Conservation (phyloP, 257 asterid species). For the Leptodermis oblonga region DNA sequence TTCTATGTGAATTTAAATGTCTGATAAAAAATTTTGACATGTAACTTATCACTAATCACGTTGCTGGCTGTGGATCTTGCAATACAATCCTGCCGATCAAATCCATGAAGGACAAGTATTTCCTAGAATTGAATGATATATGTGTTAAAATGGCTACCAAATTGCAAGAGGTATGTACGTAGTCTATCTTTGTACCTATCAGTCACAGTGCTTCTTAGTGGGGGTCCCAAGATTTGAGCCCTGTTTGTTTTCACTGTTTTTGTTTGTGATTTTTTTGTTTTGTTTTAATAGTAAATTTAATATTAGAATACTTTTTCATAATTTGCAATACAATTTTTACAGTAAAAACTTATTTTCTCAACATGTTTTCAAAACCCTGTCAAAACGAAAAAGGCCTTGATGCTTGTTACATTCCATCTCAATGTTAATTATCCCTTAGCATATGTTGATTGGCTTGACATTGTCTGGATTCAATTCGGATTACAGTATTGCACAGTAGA, state of each 20-base stretch:
- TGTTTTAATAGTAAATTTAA: neutral
- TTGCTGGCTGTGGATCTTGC: conserved; percentile 12
- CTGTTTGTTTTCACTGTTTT: no score
- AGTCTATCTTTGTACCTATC: conserved; percentile 3
- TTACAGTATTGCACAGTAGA: neutral
- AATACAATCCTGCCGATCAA: conserved; percentile 60
- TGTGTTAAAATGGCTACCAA: conserved; percentile 62
- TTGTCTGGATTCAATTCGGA: neutral
- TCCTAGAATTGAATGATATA: conserved; percentile 68
- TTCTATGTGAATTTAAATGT: neutral
- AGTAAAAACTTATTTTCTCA: no score
- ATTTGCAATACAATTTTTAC: no score
- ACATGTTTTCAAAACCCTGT: no score
- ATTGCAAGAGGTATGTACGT: conserved; percentile 64
- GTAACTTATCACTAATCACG: conserved; percentile 4
- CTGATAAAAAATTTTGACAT: neutral
- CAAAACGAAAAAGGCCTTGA: no score
- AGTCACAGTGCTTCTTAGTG: neutral
- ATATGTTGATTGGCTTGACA: conserved; percentile 3
- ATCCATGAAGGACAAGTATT: conserved; percentile 71
- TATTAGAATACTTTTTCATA: no score
- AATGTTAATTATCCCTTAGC: neutral
- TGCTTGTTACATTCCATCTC: neutral
- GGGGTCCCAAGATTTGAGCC: no score
- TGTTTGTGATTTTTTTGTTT: no score